Evolutionary conservation across 352 stramenopile species (phyloP).

Genomic region (Phytophthora pisi): DNA sequence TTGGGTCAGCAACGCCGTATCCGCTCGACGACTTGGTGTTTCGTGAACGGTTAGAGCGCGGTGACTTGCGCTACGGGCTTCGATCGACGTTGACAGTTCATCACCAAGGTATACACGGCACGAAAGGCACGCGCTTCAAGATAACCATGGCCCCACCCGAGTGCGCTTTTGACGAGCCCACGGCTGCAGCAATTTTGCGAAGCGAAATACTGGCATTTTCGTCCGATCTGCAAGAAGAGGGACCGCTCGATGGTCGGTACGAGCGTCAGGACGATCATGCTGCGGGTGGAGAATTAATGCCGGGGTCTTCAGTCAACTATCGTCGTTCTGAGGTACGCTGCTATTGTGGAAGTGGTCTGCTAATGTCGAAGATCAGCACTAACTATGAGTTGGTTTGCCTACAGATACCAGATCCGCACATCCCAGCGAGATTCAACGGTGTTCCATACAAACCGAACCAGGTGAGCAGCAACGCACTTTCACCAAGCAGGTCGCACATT

Average conservation of each 20-base stretch:
- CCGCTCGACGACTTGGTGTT: slow-evolving; percentile 65
- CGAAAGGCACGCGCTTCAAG: slow-evolving; percentile 26
- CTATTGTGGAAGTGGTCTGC: background rate
- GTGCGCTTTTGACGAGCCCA: slow-evolving; percentile 22
- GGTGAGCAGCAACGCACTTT: slow-evolving; percentile 22
- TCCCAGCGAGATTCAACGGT: slow-evolving; percentile 68
- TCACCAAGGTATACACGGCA: slow-evolving; percentile 33
- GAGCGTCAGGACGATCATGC: background rate
- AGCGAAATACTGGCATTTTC: background rate
- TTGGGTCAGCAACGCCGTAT: slow-evolving; percentile 31
- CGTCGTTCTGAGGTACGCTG: slow-evolving; percentile 17
- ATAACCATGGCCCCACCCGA: slow-evolving; percentile 27
- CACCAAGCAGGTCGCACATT: background rate
- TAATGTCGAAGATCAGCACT: background rate
- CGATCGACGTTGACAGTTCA: slow-evolving; percentile 65
- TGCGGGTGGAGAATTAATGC: background rate
- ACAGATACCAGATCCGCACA: slow-evolving; percentile 57
- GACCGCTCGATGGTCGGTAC: background rate
- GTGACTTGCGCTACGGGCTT: slow-evolving; percentile 49
- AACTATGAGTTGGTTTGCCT: background rate
- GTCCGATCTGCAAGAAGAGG: background rate
- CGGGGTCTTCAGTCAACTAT: slow-evolving; percentile 26
- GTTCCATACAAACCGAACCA: slow-evolving; percentile 64
- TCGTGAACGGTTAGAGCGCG: slow-evolving; percentile 42
- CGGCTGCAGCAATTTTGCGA: slow-evolving; percentile 17